A percentile compares a stretch with the other conserved stretches of the same genome.
These are phyloP conservation scores for Paspalum notatum DNA, from an alignment of 176 grass and related monocot species.

Conservation along the genomic window DNA sequence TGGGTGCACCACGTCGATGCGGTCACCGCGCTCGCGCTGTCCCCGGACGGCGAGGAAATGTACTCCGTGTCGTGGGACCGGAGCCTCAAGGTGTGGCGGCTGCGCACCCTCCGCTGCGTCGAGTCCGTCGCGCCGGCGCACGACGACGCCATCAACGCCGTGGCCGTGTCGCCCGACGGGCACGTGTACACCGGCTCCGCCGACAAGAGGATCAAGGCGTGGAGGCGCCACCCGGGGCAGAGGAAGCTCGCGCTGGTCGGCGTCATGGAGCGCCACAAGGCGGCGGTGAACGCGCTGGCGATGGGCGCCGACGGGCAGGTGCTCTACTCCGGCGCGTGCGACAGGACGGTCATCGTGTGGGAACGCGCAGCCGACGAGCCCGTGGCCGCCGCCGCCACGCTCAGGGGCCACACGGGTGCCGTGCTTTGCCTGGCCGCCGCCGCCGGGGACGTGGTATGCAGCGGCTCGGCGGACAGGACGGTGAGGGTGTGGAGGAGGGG, in stretches of 20 bases:
- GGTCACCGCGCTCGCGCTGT: conserved; percentile 63
- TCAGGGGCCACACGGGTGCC: conserved; percentile 56
- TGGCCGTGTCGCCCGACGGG: conserved; percentile 56
- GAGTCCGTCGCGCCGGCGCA: conserved; percentile 64
- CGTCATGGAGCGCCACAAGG: conserved; percentile 54
- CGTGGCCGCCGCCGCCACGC: conserved; percentile 35
- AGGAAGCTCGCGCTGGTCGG: conserved; percentile 43
- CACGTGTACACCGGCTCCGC: conserved; percentile 69
- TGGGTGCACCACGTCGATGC: conserved; percentile 87
- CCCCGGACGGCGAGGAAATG: conserved; percentile 52
- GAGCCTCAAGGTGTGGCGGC: conserved; percentile 71
- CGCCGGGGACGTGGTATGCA: conserved; percentile 52
- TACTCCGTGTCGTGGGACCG: conserved; percentile 93
- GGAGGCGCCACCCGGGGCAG: conserved; percentile 34
- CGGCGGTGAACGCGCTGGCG: conserved; percentile 67
- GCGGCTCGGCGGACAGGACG: conserved; percentile 71
- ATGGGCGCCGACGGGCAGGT: conserved; percentile 51
- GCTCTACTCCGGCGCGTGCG: conserved; percentile 73
- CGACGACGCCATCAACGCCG: conserved; percentile 77
- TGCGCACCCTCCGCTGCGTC: conserved; percentile 49
- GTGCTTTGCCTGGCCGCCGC: conserved; percentile 65
- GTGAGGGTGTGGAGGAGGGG: conserved; percentile 68
- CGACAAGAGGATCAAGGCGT: conserved; percentile 59
- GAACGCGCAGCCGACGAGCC: conserved; percentile 13
- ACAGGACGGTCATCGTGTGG: conserved; percentile 70